Conservation (phyloP, 352 stramenopile species). For the Phytophthora melonis region DNA sequence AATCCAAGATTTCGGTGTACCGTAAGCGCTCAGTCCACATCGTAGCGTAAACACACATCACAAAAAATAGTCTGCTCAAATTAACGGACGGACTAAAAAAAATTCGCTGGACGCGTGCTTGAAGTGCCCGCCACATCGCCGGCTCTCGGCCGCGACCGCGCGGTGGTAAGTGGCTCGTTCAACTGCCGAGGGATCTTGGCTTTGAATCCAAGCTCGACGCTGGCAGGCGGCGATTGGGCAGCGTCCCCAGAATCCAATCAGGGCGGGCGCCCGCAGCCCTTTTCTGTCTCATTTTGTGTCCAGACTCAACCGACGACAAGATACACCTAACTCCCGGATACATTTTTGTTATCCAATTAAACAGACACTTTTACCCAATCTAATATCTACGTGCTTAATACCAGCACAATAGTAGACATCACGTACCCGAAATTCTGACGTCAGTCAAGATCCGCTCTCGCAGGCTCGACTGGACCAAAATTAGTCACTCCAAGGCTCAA, state of each 20-base stretch:
- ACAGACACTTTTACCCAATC: neutral
- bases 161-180: constrained; percentile 23
- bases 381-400: neutral
- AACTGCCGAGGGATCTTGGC: constrained; percentile 16
- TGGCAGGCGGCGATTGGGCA: constrained; percentile 25
- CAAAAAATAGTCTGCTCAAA: neutral
- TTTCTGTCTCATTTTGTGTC: constrained; percentile 20
- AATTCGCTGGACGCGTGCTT: neutral
- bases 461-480: neutral
- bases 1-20: neutral
- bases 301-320: constrained; percentile 16
- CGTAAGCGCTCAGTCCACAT: neutral
- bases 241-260: constrained; percentile 4
- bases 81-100: neutral
- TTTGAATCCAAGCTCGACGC: constrained; percentile 5
- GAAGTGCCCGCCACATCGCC: constrained; percentile 21
- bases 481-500: constrained; percentile 12
- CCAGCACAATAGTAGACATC: neutral
- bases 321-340: constrained; percentile 29
- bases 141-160: constrained; percentile 9
- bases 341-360: neutral
- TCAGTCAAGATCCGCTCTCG: neutral
- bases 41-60: constrained; percentile 10
- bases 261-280: neutral
- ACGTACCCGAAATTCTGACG: neutral